phyloP scores from a whole-genome alignment of 1,284 basidiomycete genomes.

The Tilletia walkeri region DNA sequence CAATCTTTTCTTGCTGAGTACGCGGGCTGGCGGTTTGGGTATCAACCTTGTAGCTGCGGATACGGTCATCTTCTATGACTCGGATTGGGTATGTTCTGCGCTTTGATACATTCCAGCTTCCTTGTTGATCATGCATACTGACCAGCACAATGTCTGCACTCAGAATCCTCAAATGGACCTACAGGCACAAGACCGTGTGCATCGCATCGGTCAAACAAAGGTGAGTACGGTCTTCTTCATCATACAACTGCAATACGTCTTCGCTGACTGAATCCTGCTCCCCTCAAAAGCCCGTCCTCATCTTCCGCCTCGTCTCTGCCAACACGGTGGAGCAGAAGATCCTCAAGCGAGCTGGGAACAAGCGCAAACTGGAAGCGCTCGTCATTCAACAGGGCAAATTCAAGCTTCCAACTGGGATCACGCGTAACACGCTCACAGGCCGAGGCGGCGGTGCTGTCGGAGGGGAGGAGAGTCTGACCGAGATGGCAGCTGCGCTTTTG shows the following conservation, averaged over 20 bases:
- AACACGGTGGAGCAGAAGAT: conserved; percentile 88
- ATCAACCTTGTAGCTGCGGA: conserved; percentile 92
- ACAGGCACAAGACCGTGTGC: conserved; percentile 91
- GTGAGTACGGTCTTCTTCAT: conserved; percentile 11
- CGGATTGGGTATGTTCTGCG: conserved; percentile 74
- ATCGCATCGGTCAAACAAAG: conserved; percentile 88
- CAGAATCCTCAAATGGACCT: conserved; percentile 88
- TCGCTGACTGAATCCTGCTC: neutral
- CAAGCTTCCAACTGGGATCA: conserved; percentile 26
- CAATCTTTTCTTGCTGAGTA: conserved; percentile 82
- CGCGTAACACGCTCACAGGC: conserved; percentile 57
- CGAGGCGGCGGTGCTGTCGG: conserved; percentile 68
- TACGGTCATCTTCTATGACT: conserved; percentile 68
- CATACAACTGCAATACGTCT: conserved; percentile 11
- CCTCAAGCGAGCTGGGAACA: conserved; percentile 82
- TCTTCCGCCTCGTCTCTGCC: conserved; percentile 73
- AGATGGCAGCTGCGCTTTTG: conserved; percentile 74
- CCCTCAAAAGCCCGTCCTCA: conserved; percentile 37
- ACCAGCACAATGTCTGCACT: neutral
- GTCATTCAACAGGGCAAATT: conserved; percentile 82
- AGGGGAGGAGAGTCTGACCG: conserved; percentile 54
- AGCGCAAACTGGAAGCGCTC: conserved; percentile 82
- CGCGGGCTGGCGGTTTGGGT: conserved; percentile 79
- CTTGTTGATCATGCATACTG: neutral
- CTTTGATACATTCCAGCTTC: neutral